Evolutionary conservation across 176 grass and related monocot genomes (phyloP).

Genomic region (Coix lacrymajobi): DNA sequence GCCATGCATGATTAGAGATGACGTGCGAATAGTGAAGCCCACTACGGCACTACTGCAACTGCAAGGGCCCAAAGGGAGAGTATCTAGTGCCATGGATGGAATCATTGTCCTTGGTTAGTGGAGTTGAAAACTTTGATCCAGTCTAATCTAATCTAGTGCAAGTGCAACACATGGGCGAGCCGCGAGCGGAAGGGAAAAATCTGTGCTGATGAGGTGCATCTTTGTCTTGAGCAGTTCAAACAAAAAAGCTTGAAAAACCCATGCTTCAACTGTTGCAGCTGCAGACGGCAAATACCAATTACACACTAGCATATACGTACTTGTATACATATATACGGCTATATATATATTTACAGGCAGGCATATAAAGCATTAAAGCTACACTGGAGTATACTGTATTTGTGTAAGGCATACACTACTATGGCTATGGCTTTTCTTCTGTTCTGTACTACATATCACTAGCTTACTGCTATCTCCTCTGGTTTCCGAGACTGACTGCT

Average conservation of each 20-base stretch:
- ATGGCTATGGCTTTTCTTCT: not conserved
- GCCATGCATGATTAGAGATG: constrained; percentile 36
- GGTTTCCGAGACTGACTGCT: not conserved
- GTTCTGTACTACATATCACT: not conserved
- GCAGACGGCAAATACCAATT: not conserved
- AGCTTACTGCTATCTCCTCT: not conserved
- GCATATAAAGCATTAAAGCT: no score
- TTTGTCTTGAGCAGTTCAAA: not conserved
- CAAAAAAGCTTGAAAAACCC: not conserved
- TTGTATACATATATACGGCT: constrained; percentile 13
- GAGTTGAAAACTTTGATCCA: constrained; percentile 41
- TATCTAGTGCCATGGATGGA: constrained; percentile 41
- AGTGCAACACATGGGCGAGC: constrained; percentile 8
- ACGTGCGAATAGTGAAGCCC: constrained; percentile 35
- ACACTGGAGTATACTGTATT: not conserved
- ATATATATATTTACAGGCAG: constrained; percentile 33
- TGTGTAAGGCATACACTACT: not conserved
- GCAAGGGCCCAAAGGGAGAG: constrained; percentile 14
- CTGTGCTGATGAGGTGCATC: not conserved
- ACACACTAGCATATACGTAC: not conserved
- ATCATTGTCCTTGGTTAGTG: constrained; percentile 36
- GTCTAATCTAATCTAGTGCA: not conserved
- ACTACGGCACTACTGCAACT: constrained; percentile 24
- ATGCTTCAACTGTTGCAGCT: constrained; percentile 1
- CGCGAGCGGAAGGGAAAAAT: not conserved